phyloP scores from a whole-genome alignment of 768 basidiomycete genomes.

The Heimioporus sp. region DNA sequence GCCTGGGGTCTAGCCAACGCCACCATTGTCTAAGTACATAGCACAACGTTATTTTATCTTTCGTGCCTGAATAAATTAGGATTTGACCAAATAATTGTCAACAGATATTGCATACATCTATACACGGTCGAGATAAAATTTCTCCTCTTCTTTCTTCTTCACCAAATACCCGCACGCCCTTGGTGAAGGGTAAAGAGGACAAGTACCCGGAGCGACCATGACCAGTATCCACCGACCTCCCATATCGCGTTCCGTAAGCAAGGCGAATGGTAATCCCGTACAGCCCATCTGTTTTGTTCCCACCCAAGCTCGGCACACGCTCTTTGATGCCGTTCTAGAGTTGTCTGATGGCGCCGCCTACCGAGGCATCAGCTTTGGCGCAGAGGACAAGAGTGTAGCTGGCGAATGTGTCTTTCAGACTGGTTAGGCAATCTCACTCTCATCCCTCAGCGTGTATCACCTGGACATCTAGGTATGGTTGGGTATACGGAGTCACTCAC shows the following conservation, averaged over 20 bases:
- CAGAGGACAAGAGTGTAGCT: conserved; percentile 83
- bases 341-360: conserved; percentile 87
- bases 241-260: conserved; percentile 45
- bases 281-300: conserved; percentile 36
- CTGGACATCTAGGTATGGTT: conserved; percentile 78
- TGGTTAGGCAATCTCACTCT: conserved; percentile 51
- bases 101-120: conserved; percentile 11
- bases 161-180: conserved; percentile 39
- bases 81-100: conserved; percentile 22
- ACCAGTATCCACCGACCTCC: conserved; percentile 36
- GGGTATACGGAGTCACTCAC: conserved; percentile 98
- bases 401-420: conserved; percentile 99
- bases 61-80: not conserved
- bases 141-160: conserved; percentile 45
- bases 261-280: conserved; percentile 32
- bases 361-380: conserved; percentile 91
- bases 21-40: too few relatives aligned
- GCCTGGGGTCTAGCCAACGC: too few relatives aligned
- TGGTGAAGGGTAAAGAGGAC: conserved; percentile 51
- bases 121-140: conserved; percentile 9
- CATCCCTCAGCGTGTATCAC: conserved; percentile 13
- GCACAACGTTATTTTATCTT: not conserved
- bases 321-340: conserved; percentile 74
- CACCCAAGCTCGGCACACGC: conserved; percentile 17
- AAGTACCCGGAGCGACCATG: conserved; percentile 8